Evolutionary conservation across 345 rosid species (phyloP), one percentile per base, ranked within the genome.

Genomic region (Populus euphratica): DNA sequence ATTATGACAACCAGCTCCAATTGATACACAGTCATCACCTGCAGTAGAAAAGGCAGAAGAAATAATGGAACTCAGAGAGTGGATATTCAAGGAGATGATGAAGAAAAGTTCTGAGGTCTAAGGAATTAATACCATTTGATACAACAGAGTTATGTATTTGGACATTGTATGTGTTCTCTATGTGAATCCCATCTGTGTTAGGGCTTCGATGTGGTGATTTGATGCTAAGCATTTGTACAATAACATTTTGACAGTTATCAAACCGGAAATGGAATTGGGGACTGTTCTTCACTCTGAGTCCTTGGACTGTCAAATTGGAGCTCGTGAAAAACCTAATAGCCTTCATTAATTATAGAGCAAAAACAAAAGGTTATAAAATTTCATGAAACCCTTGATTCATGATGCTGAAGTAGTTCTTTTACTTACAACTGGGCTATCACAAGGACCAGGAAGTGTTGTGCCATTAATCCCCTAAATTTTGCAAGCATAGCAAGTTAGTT

Each of bases 231-330:
- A 52, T 73, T 12, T 78, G 70, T 29, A 86, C 79, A 11, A 16
- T 41, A 50, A 86, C 68, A 21, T 81, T 64, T 25, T 64, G 21
- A 70, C 83, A 75, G 31, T 69, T 17, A 68, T 81, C 81, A 62
- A 86, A 81, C 82, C 80, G 61, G 69, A 86, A 79, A 65, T 86
- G 86, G 69, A 79, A 75, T 43, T 81, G 84, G 4, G 86, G 88
- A 59, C 85, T 86, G 82, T 86, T 83, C 81, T 87, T 89, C 80
- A 90, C 81, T 63, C 79, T 65, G 31, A 94, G 85, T 63, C 96
- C 97, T 82, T 88, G 86, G 50, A 94, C 92, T 10, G 81, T 87
- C 82, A 94, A 77, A 83, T 91, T 89, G 41, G 92, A 90, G 86
- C 83, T 25, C 70, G 56, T 68, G 76, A 79, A 75, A 73, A 86